Evolutionary conservation across 345 rosid genomes (phyloP).

Genomic region (Streptanthus diversifolius): DNA sequence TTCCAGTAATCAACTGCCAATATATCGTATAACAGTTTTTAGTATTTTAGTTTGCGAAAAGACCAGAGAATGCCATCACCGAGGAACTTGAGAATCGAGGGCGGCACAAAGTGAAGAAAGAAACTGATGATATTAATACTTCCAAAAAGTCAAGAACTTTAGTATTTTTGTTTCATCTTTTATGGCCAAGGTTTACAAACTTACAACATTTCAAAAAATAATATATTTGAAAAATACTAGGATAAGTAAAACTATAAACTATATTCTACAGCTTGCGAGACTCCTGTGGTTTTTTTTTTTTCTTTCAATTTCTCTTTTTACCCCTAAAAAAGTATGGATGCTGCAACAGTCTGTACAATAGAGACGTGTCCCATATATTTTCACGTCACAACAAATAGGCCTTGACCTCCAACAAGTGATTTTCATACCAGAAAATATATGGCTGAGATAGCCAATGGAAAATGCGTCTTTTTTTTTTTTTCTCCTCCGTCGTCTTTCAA

Average conservation of each 20-base stretch:
- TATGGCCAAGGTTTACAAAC: background rate
- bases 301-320: background rate
- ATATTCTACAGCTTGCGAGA: constrained; percentile 30
- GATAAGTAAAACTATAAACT: background rate
- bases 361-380: constrained; percentile 29
- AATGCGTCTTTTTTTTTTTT: constrained; percentile 17
- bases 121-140: background rate
- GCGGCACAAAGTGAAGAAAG: background rate
- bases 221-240: background rate
- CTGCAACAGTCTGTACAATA: constrained; percentile 37
- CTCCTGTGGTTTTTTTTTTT: background rate
- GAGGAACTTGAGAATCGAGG: background rate
- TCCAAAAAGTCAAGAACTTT: background rate
- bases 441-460: constrained; percentile 32
- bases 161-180: background rate
- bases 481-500: constrained; percentile 2
- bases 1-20: no score
- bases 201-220: background rate
- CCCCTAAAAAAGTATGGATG: constrained; percentile 29
- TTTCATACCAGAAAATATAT: constrained; percentile 21
- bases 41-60: background rate
- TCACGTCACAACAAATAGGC: constrained; percentile 30
- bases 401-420: constrained; percentile 22
- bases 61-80: background rate
- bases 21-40: no score